A percentile compares a stretch with the other conserved stretches of the same genome.
phyloP scores from a whole-genome alignment of 1,284 basidiomycete species.

The Microbotryomycetes sp. region DNA sequence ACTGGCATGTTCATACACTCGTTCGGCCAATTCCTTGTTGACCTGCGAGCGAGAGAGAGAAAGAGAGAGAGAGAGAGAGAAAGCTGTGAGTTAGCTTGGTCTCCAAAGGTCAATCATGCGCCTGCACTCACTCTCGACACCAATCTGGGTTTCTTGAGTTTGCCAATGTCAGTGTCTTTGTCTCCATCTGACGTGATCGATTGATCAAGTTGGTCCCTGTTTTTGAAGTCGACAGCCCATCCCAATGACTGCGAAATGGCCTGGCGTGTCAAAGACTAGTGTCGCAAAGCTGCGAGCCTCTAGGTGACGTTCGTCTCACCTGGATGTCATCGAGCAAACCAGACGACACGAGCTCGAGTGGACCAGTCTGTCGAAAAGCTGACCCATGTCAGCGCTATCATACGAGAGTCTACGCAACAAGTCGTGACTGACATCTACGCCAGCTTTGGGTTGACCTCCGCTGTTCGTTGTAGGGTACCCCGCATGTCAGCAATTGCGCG shows the following conservation, averaged over 20 bases:
- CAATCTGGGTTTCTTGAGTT: slow-evolving; percentile 76
- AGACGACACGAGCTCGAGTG: slow-evolving; percentile 75
- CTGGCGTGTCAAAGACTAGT: slow-evolving; percentile 9
- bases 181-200: slow-evolving; percentile 47
- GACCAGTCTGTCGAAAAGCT: slow-evolving; percentile 48
- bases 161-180: slow-evolving; percentile 74
- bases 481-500: too few species aligned
- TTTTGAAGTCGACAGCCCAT: slow-evolving; percentile 82
- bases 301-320: slow-evolving; percentile 20
- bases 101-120: slow-evolving; percentile 14
- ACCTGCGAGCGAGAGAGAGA: slow-evolving; percentile 49
- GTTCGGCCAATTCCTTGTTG: slow-evolving; percentile 67
- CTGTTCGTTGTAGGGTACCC: slow-evolving; percentile 18
- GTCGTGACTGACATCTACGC: slow-evolving; percentile 61
- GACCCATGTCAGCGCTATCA: background rate
- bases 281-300: background rate
- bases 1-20: slow-evolving; percentile 65
- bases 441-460: slow-evolving; percentile 57
- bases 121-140: slow-evolving; percentile 49
- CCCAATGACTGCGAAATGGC: slow-evolving; percentile 53
- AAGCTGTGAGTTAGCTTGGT: too few species aligned
- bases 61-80: background rate
- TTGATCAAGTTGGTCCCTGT: slow-evolving; percentile 80
- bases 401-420: background rate
- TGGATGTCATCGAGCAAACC: slow-evolving; percentile 72